These are phyloP conservation scores for Globisporangium cystogenes DNA, from an alignment of 352 stramenopile species.

Conservation along the genomic window DNA sequence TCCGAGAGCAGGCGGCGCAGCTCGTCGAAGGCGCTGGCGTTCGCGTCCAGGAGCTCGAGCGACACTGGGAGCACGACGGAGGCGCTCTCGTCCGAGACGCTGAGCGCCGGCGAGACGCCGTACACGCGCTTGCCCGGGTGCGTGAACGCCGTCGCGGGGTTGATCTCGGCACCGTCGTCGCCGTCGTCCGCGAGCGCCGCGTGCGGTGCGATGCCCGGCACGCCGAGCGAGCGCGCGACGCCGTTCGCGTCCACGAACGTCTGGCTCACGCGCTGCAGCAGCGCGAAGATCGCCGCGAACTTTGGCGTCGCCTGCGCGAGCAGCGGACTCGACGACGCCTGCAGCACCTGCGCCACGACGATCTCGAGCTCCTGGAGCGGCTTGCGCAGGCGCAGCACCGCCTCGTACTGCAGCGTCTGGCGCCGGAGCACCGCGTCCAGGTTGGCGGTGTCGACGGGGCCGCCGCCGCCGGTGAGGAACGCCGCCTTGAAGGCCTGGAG, in stretches of 20 bases:
- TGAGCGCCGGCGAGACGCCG: constrained; percentile 50
- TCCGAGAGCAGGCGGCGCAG: constrained; percentile 21
- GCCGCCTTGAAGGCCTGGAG: constrained; percentile 36
- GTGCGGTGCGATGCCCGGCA: constrained; percentile 50
- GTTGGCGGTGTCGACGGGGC: constrained; percentile 1
- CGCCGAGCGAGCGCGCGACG: constrained; percentile 34
- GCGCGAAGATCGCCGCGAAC: constrained; percentile 25
- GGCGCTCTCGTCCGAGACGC: constrained; percentile 2
- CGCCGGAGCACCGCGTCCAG: constrained; percentile 36
- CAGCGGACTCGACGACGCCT: constrained; percentile 14
- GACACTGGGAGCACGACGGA: constrained; percentile 19
- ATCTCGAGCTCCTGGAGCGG: constrained; percentile 67
- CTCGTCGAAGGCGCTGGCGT: constrained; percentile 26
- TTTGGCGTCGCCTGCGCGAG: constrained; percentile 6
- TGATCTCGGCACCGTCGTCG: constrained; percentile 27
- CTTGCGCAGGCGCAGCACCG: constrained; percentile 32
- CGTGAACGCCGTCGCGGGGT: constrained; percentile 48
- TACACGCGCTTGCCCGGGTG: constrained; percentile 50
- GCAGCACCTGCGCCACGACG: constrained; percentile 46
- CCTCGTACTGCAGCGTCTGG: constrained; percentile 47
- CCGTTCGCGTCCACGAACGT: constrained; percentile 20
- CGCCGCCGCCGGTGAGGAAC: no score
- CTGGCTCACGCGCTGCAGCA: constrained; percentile 22
- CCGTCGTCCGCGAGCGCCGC: constrained; percentile 39
- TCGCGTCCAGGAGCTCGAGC: constrained; percentile 22